Evolutionary conservation across 352 stramenopile species (phyloP).

Genomic region (Phytophthora macrochlamydospora): DNA sequence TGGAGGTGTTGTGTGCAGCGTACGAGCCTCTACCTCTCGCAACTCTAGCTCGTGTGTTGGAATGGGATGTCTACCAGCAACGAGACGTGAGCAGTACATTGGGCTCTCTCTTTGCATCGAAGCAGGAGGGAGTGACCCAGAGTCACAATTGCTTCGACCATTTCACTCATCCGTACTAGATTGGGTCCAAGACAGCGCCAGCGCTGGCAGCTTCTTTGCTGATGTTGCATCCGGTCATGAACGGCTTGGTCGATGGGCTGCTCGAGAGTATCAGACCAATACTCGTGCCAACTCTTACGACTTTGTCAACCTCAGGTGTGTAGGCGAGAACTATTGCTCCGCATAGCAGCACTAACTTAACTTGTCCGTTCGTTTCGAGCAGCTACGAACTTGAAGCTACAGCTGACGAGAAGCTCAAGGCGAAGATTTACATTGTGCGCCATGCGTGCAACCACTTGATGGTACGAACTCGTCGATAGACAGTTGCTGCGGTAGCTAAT

Average conservation of each 20-base stretch:
- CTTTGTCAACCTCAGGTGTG: constrained; percentile 75
- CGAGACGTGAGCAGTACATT: constrained; percentile 56
- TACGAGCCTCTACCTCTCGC: constrained; percentile 61
- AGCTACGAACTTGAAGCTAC: constrained; percentile 68
- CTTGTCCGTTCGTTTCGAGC: not conserved
- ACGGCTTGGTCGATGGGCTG: constrained; percentile 62
- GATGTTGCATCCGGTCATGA: constrained; percentile 63
- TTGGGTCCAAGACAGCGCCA: constrained; percentile 65
- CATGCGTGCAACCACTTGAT: constrained; percentile 77
- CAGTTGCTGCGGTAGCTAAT: too few species aligned
- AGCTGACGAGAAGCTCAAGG: constrained; percentile 30
- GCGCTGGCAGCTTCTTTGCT: constrained; percentile 56
- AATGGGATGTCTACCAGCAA: constrained; percentile 65
- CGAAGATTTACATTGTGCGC: constrained; percentile 76
- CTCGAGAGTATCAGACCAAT: constrained; percentile 56
- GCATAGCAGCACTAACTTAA: not conserved
- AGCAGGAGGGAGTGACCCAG: constrained; percentile 30
- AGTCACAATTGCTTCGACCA: constrained; percentile 39
- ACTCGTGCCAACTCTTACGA: constrained; percentile 52
- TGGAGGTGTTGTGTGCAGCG: constrained; percentile 72
- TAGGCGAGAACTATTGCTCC: too few species aligned
- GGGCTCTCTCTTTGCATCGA: constrained; percentile 66
- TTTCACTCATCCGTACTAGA: constrained; percentile 82
- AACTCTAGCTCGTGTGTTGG: constrained; percentile 54
- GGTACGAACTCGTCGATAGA: constrained; percentile 31